Conservation (phyloP, 306 rosid species). For the Medicago truncatula region MtrunA17r5.0-ANR NC_053048.1:24400001-24400500, state of each 20-base stretch:
- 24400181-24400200: constrained; percentile 39
- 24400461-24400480: constrained; percentile 89
- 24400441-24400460: constrained; percentile 94
- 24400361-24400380: constrained; percentile 85
- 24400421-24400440: constrained; percentile 93
- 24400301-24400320: constrained; percentile 91
- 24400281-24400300: constrained; percentile 71
- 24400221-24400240: constrained; percentile 56
- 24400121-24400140: constrained; percentile 5
- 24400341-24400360: constrained; percentile 67
- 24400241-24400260: constrained; percentile 95
- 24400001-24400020: background rate
- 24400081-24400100: constrained; percentile 28
- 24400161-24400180: constrained; percentile 10
- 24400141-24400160: background rate
- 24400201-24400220: background rate
- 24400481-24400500: constrained; percentile 71
- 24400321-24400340: constrained; percentile 78
- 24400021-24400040: background rate
- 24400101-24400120: constrained; percentile 5
- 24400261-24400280: constrained; percentile 97
- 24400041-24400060: background rate
- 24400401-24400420: constrained; percentile 94
- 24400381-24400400: constrained; percentile 82
- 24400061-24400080: constrained; percentile 34